These are phyloP conservation scores for Cryphonectria radicalis DNA, from an alignment of 2,329 filamentous ascomycete species.

Conservation along the genomic window DNA sequence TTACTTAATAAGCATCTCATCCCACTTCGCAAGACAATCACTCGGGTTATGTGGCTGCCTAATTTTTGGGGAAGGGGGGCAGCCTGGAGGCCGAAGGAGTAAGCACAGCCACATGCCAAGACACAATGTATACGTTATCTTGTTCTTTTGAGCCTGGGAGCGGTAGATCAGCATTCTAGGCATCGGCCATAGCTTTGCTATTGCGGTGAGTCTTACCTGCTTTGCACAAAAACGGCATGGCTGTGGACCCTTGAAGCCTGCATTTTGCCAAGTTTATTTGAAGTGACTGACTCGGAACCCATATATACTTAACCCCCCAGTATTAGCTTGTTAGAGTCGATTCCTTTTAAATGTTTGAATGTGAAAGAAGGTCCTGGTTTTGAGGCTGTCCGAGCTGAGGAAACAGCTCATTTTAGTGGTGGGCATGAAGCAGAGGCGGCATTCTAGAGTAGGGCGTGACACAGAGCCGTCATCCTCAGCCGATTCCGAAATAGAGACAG, in stretches of 20 bases:
- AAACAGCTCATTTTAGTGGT: neutral
- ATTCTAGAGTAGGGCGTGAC: neutral
- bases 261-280: neutral
- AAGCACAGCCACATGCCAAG: neutral
- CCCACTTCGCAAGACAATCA: too few species aligned
- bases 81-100: neutral
- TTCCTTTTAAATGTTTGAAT: neutral
- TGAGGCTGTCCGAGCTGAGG: neutral
- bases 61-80: neutral
- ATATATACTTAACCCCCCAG: neutral
- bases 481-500: conserved; percentile 40
- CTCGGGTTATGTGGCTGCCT: neutral
- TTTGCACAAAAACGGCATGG: neutral
- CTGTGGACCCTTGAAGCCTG: neutral
- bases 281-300: neutral
- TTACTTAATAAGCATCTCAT: neutral
- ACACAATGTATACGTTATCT: neutral
- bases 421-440: neutral
- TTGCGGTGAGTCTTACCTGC: too few species aligned
- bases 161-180: neutral
- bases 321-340: neutral
- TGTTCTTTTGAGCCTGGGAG: neutral
- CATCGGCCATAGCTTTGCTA: neutral
- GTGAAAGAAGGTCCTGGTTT: neutral
- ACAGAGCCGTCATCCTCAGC: conserved; percentile 35